These are phyloP conservation scores for Entonaema liquescens DNA, from an alignment of 495 filamentous ascomycete genomes.

Conservation along the genomic window DNA sequence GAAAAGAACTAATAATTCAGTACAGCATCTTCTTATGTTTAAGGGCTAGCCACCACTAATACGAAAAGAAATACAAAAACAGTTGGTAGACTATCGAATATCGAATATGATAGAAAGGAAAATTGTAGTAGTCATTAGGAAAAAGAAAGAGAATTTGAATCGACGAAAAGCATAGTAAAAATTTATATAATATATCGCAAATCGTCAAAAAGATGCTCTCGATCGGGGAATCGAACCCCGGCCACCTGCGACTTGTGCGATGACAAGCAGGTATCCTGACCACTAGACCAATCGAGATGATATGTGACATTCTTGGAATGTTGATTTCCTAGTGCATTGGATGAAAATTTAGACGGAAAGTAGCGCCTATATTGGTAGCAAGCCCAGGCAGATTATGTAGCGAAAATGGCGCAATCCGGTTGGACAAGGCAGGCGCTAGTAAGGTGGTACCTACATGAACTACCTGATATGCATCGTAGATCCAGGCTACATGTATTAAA, in stretches of 20 bases:
- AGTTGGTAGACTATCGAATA: too few species aligned
- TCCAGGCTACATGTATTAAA: too few species aligned
- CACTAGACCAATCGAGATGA: slow-evolving; percentile 44
- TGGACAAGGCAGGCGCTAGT: not conserved
- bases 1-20: not conserved
- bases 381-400: not conserved
- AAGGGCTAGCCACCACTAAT: not conserved
- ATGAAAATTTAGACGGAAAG: not conserved
- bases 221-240: slow-evolving; percentile 56
- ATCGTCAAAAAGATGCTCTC: slow-evolving; percentile 39
- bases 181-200: not conserved
- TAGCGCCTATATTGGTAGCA: not conserved
- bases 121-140: too few species aligned
- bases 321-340: slow-evolving; percentile 25
- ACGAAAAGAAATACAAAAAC: not conserved
- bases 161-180: not conserved
- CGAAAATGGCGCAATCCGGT: not conserved
- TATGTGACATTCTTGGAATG: not conserved
- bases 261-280: slow-evolving; percentile 45
- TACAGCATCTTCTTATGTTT: too few species aligned
- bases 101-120: too few species aligned
- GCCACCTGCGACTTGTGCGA: slow-evolving; percentile 47
- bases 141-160: too few species aligned
- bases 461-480: not conserved
- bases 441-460: not conserved